A percentile compares a stretch with the other conserved stretches of the same genome.
Evolutionary conservation across 1,284 basidiomycete species (phyloP).

Genomic region (Ceratobasidium papillatum): DNA sequence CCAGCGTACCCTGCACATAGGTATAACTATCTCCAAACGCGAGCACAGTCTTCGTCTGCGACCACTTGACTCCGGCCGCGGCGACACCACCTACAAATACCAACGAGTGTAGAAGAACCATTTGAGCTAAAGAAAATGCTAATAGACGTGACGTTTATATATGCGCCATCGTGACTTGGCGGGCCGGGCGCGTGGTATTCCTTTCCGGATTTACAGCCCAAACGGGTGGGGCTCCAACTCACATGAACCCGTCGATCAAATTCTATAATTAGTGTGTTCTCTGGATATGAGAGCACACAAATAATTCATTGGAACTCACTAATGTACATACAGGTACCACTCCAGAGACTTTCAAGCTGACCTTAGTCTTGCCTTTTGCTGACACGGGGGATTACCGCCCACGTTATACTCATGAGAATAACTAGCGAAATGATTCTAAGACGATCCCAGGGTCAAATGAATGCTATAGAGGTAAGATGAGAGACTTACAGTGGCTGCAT

Average conservation of each 20-base stretch:
- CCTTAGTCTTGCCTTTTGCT: constrained; percentile 30
- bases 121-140: background rate
- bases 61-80: constrained; percentile 12
- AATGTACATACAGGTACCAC: constrained; percentile 1
- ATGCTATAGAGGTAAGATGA: background rate
- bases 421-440: background rate
- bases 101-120: background rate
- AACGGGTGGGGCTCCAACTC: background rate
- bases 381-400: constrained; percentile 17
- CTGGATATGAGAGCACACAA: background rate
- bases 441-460: background rate
- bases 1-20: constrained; percentile 26
- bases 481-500: constrained; percentile 41
- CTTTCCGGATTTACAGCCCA: background rate
- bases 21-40: constrained; percentile 39
- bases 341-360: background rate
- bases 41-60: constrained; percentile 27
- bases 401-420: constrained; percentile 7
- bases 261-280: background rate
- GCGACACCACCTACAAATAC: background rate
- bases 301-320: constrained; percentile 9
- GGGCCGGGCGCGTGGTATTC: background rate
- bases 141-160: background rate
- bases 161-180: background rate
- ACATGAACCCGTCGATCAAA: background rate